Conservation (phyloP, 148 eudicot species). For the Rhododendron molle region DNA sequence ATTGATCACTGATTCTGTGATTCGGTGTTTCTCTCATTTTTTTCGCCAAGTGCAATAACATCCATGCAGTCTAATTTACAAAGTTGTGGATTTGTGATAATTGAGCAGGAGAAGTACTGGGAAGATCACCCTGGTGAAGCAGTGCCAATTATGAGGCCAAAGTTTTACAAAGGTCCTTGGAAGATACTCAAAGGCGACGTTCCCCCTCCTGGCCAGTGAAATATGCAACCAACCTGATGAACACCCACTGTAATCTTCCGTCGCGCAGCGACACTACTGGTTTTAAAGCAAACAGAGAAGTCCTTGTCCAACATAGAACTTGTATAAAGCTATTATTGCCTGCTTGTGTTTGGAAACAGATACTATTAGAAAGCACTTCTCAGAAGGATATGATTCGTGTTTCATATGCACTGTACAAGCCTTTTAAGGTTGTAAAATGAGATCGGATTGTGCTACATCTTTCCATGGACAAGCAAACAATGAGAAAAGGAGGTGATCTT, state of each 20-base stretch:
- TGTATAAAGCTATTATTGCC: not conserved
- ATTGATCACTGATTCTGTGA: not conserved
- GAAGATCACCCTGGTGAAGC: slow-evolving; percentile 83
- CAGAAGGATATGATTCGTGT: not conserved
- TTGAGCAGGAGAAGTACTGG: slow-evolving; percentile 81
- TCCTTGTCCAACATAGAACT: not conserved
- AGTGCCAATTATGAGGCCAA: slow-evolving; percentile 84
- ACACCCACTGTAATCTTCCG: not conserved
- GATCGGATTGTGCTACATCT: not conserved
- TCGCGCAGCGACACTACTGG: not conserved
- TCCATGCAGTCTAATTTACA: not conserved
- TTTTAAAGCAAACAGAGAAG: not conserved
- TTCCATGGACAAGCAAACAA: not conserved
- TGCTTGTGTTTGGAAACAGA: not conserved
- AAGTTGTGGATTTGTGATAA: not conserved
- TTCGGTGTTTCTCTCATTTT: not conserved
- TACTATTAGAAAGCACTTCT: not conserved
- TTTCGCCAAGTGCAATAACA: not conserved
- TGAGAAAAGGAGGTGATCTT: not conserved
- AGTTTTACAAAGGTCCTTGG: slow-evolving; percentile 88
- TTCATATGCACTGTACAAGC: not conserved
- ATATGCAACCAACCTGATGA: not conserved
- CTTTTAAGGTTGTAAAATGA: not conserved
- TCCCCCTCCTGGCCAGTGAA: slow-evolving; percentile 21
- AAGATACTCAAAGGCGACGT: slow-evolving; percentile 68